Evolutionary conservation across 495 filamentous ascomycete genomes (phyloP), one percentile per base, ranked within the genome.

Genomic region (Penicillium dipodomyicola): DNA sequence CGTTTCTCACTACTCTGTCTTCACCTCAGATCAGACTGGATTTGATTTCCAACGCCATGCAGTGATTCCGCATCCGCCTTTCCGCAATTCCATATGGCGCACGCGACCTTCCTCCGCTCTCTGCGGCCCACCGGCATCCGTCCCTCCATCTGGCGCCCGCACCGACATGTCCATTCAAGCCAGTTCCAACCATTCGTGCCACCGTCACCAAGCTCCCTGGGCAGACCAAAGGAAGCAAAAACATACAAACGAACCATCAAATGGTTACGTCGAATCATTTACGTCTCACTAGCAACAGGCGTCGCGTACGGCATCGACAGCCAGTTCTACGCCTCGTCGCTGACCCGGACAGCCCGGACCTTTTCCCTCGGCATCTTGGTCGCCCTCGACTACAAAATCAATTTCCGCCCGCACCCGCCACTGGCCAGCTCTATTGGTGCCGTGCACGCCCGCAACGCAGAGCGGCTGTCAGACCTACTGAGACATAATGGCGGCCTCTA

Each of bases 361-460:
- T 92, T 97, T 65, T 77, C 78, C 10, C 79, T 85, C 6, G 95
- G 91, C 39, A 66, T 92, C n/a, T 52, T 96, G 25, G 89, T 96
- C 9, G 91, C 92, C 3, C 62, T 88, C 19, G 93, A 98, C 76
- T 98, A 98, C 74, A 97, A 98, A 71, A 78, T 97, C 68, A 98
- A 98, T 66, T 98, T 98, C 75, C 82, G 89, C 4, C 80, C 89
- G 0, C 75, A 91, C 52, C 92, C 92, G 14, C 80, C 83, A 37
- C 73, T 85, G 19, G 83, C 83, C 2, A 77, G 82, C 50, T 84
- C 85, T 33, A 87, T 94, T 49, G 68, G 79, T 44, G 84, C 85
- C 50, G 69, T 96, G 48, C 94, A 98, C 70, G 75, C 80, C 20
- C 84, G 94, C 43, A 94, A 85, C 64, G 94, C 94, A 2, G 83